Base-by-base conservation (phyloP, 164 flowering plant species). In the Protea cynaroides region DNA sequence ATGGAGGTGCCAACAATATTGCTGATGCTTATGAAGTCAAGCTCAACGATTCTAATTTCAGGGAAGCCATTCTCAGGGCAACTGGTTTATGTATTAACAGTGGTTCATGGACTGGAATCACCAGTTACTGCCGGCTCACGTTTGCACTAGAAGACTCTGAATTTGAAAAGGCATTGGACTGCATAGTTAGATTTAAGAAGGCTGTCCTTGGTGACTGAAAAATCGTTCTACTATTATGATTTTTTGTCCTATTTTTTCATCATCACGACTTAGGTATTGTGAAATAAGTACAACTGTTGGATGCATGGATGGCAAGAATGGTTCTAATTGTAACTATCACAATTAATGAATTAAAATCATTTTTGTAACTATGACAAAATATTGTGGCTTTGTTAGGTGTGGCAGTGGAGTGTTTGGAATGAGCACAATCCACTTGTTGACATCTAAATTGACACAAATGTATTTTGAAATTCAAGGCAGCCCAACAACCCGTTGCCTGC, bases 61-160 rank as follows among this genome's bases (percentile, higher is more conserved):
- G 97, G 68, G 89, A 91, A 63, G 86, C 86, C 55, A 68, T 91
- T 65, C 80, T 80, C 61, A 79, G 65, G 38, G 61, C 80, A 58
- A 89, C 99, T 14, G 99, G 97, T 11, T 64, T 94, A 64, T 89
- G 97, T 77, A 85, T 94, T 76, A 89, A 94, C 78, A 85, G 96
- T 58, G 76, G 88, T 56, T 63, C 80, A 0, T 94, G 97, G 97
- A 88, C 96, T 22, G 97, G 99, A 66, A 80, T 91, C 43, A 84
- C 95, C 4, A 89, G 89, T 25, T 89, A 86, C 76, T 94, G 96
- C 61, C 89, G 97, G 53, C 84, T 94, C 78, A 83, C 89, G 3
- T 54, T 91, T 62, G 97, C 89, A 15, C 66, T 94, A 76, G 96
- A 94, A 66, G 96, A 88, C 4, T 38, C 74, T 4, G 87, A 83